Percentiles rank a stretch among this genome's conserved stretches.
These are phyloP conservation scores for Hawksworthiomyces lignivorus DNA, from an alignment of 2,329 filamentous ascomycete genomes.

Conservation along the genomic window DNA sequence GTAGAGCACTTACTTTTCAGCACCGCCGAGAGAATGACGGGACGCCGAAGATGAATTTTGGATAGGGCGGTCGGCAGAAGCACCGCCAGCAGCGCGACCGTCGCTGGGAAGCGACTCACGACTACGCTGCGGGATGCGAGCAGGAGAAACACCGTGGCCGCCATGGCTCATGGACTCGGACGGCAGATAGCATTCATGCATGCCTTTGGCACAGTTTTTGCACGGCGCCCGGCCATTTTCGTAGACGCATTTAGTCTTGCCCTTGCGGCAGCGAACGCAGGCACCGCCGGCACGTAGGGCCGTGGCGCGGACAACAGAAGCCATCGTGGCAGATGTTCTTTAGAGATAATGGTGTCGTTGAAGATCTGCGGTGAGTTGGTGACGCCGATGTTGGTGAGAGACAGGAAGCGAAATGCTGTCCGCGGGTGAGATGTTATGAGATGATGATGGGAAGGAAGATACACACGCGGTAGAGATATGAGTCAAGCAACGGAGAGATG, in stretches of 20 bases:
- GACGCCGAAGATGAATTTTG: conserved; percentile 37
- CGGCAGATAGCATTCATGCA: conserved; percentile 56
- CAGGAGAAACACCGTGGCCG: conserved; percentile 50
- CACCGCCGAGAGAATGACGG: conserved; percentile 38
- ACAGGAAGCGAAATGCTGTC: no score
- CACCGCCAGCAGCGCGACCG: conserved; percentile 35
- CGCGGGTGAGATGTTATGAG: no score
- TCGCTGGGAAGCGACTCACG: conserved; percentile 49
- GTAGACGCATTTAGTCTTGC: conserved; percentile 58
- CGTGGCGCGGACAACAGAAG: conserved; percentile 46
- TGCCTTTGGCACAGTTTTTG: conserved; percentile 56
- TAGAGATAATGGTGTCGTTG: no score
- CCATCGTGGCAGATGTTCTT: conserved; percentile 32
- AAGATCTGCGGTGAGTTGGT: no score
- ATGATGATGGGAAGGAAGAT: background rate
- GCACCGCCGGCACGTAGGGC: conserved; percentile 54
- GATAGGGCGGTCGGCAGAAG: conserved; percentile 33
- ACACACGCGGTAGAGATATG: no score
- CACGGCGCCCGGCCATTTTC: conserved; percentile 55
- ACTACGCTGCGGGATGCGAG: conserved; percentile 41
- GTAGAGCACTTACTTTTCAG: conserved; percentile 47
- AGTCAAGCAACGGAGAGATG: conserved; percentile 1
- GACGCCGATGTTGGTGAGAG: background rate
- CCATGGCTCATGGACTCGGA: conserved; percentile 52
- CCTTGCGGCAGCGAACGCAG: conserved; percentile 56